Evolutionary conservation across 805 yeast genomes (phyloP).

Genomic region (Yamadazyma insecticola): DNA sequence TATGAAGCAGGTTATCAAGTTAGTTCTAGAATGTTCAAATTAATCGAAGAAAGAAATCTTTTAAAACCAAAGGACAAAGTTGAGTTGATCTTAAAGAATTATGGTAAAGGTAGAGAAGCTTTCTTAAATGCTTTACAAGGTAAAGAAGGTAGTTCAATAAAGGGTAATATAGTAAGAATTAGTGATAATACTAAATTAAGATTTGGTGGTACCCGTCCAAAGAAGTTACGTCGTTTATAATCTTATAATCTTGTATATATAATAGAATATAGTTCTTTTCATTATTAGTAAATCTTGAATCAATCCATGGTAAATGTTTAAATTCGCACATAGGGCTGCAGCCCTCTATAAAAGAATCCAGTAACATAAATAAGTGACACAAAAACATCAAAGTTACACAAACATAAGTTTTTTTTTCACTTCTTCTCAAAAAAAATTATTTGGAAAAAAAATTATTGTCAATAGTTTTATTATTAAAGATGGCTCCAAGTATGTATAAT

Average conservation of each 20-base stretch:
- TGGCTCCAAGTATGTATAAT: slow-evolving; percentile 20
- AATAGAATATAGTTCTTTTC: background rate
- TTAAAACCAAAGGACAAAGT: slow-evolving; percentile 52
- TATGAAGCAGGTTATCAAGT: slow-evolving; percentile 92
- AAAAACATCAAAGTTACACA: too few species aligned
- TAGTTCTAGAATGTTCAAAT: slow-evolving; percentile 63
- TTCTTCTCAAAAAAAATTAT: too few species aligned
- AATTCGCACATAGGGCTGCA: background rate
- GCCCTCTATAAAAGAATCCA: too few species aligned
- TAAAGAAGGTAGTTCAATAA: slow-evolving; percentile 73
- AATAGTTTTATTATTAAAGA: too few species aligned
- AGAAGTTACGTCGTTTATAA: slow-evolving; percentile 71
- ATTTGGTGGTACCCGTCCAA: slow-evolving; percentile 90
- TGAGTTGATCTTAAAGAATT: slow-evolving; percentile 75
- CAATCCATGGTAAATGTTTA: background rate
- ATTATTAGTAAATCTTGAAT: too few species aligned
- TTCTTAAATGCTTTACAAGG: slow-evolving; percentile 81
- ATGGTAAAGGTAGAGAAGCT: slow-evolving; percentile 87
- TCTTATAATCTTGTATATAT: slow-evolving; percentile 4
- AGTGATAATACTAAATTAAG: slow-evolving; percentile 78
- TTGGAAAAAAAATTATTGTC: too few species aligned
- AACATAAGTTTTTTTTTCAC: too few species aligned
- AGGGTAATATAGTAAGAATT: slow-evolving; percentile 63
- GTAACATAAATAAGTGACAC: too few species aligned
- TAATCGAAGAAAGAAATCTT: slow-evolving; percentile 59